phyloP scores from a whole-genome alignment of 73 alveolate species.

The Blepharisma stoltei region DNA sequence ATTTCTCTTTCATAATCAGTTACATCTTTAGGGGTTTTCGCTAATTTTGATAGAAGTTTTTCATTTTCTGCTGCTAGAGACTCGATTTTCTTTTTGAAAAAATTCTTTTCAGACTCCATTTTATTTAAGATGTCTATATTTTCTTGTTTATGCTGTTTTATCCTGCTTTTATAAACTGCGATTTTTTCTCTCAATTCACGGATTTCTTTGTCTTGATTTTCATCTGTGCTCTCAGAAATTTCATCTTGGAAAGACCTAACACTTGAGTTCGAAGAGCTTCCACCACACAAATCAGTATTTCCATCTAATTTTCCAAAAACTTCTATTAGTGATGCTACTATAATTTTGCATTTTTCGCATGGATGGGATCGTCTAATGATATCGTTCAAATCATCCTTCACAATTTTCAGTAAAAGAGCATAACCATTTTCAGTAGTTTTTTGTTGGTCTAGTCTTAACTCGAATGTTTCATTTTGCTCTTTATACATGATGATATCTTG shows the following conservation, averaged over 20 bases:
- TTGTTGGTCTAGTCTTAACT: neutral
- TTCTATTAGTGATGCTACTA: no score
- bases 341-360: no score
- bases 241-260: neutral
- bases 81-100: slow-evolving; percentile 20
- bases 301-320: no score
- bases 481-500: slow-evolving; percentile 3
- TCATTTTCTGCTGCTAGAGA: slow-evolving; percentile 18
- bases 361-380: no score
- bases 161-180: neutral
- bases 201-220: neutral
- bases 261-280: neutral
- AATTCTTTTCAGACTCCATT: slow-evolving; percentile 21
- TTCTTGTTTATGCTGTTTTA: slow-evolving; percentile 23
- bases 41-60: slow-evolving; percentile 20
- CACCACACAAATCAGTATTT: no score
- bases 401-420: neutral
- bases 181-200: no score
- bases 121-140: neutral
- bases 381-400: neutral
- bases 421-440: neutral
- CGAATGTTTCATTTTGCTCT: neutral
- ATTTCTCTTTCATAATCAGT: neutral
- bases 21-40: slow-evolving; percentile 19
- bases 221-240: neutral